Conservation (phyloP, 192 early-diverging fungal species). For the Hyaloraphidium curvatum region DNA sequence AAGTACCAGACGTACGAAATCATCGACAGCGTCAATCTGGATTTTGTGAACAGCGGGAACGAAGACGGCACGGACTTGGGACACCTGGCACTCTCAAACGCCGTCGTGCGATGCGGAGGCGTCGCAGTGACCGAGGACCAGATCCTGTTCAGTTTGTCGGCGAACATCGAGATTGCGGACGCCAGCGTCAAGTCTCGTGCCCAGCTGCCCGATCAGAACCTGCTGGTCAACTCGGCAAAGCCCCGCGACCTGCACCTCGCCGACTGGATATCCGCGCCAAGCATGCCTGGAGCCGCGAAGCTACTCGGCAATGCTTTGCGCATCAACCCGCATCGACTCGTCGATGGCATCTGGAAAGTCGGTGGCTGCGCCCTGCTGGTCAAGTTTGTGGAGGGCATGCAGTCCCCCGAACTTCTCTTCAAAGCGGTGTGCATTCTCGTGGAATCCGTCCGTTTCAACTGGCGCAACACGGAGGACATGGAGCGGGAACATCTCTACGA, state of each 20-base stretch:
- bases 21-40: constrained; percentile 8
- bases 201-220: constrained; percentile 12
- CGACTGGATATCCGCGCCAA: not conserved
- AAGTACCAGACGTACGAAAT: constrained; percentile 51
- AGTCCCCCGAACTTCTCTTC: constrained; percentile 26
- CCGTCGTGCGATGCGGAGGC: constrained; percentile 26
- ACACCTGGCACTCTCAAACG: constrained; percentile 27
- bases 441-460: constrained; percentile 36
- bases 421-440: constrained; percentile 33
- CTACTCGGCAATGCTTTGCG: constrained; percentile 25
- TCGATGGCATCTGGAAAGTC: constrained; percentile 50
- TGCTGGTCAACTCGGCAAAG: not conserved
- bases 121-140: constrained; percentile 38
- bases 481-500: constrained; percentile 45
- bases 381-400: constrained; percentile 27
- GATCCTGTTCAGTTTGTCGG: constrained; percentile 35
- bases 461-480: constrained; percentile 55
- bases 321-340: constrained; percentile 32
- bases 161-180: constrained; percentile 13
- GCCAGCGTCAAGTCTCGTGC: constrained; percentile 23
- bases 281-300: not conserved
- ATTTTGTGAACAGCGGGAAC: not conserved
- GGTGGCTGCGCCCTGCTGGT: constrained; percentile 45
- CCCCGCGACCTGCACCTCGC: not conserved
- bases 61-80: constrained; percentile 13